Base-by-base conservation (phyloP, 1,284 basidiomycete genomes). In the Irpex rosettiformis region DNA sequence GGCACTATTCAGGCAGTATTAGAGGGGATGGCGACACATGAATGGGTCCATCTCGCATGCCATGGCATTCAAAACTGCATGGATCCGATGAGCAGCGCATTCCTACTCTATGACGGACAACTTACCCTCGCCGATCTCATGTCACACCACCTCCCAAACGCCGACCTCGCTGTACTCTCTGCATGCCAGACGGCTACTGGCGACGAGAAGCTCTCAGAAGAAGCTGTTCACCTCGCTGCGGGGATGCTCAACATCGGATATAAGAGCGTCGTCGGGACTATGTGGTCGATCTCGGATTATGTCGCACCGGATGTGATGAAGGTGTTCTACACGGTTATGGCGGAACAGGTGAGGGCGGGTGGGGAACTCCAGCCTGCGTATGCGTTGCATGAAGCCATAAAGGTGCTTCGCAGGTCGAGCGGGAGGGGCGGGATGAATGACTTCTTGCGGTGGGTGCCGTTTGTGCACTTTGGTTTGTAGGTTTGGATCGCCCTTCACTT, bases 31-130 rank as follows among this genome's bases (percentile, higher is more conserved):
- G 21, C 55, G 21, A 27, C 56, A 10, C 54, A 55, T 49, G 55
- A 53, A 4, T 63, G 65, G 61, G 54, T 66, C 25, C 64, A 66
- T 58, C 37, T 65, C 48, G 65, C 62, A 13, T 66, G 65, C 56
- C 64, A 65, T 45, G 65, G 62, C 10, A 29, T 49, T 24, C 64
- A 65, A 40, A 58, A 64, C 40, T 16, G 33, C 13, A 18, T 28
- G 5, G 40, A 58, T 54, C 56, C 62, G 22, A 53, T 49, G 43
- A 43, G 58, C n/a, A 65, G 61, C 58, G 61, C 53, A 2, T 61
- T 67, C 53, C 30, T 53, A 11, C 58, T 68, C 54, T 47, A 58
- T 29, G 52, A 61, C 25, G 61, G 57, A 24, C 33, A 21, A 37
- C 59, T 66, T 27, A 28, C 22, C 2, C 56, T 67, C 8, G 42